These are phyloP conservation scores for Microbotryum violaceum DNA, from an alignment of 1,284 basidiomycete genomes.

Conservation along the genomic window DNA sequence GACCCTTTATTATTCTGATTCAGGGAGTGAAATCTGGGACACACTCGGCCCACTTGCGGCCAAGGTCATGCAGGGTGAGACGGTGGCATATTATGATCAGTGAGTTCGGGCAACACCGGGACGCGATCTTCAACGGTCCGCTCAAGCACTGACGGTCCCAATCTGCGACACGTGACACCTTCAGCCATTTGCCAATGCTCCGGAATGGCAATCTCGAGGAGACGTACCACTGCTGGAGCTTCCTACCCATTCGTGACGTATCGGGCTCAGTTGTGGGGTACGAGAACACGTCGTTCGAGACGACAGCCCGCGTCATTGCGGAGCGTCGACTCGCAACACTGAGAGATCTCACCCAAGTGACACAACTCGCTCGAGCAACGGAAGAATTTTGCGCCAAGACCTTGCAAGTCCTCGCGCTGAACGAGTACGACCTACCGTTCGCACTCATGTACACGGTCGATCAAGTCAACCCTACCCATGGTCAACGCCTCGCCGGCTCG, in stretches of 20 bases:
- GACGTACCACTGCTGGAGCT: slow-evolving; percentile 4
- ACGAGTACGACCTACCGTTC: slow-evolving; percentile 32
- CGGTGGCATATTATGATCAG: slow-evolving; percentile 21
- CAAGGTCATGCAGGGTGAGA: slow-evolving; percentile 20
- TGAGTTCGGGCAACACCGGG: background rate
- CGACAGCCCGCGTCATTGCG: slow-evolving; percentile 29
- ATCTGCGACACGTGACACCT: no score
- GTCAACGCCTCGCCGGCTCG: slow-evolving; percentile 12
- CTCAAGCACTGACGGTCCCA: background rate
- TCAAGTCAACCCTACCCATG: slow-evolving; percentile 6
- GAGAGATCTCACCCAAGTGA: slow-evolving; percentile 27
- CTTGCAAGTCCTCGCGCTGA: slow-evolving; percentile 13
- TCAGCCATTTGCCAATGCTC: background rate
- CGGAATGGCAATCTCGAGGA: slow-evolving; percentile 21
- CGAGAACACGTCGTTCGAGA: slow-evolving; percentile 27
- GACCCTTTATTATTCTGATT: no score
- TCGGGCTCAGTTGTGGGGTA: slow-evolving; percentile 21
- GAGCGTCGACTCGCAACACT: slow-evolving; percentile 26
- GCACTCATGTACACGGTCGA: slow-evolving; percentile 27
- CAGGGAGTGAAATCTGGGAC: slow-evolving; percentile 30
- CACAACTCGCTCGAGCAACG: slow-evolving; percentile 18
- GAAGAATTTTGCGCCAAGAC: slow-evolving; percentile 18
- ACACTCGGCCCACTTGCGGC: slow-evolving; percentile 16
- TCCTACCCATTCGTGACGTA: background rate
- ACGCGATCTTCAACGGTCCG: background rate